Evolutionary conservation across 495 filamentous ascomycete species (phyloP), one percentile per base, ranked within the genome.

Genomic region (Tuber umbilicatum): DNA sequence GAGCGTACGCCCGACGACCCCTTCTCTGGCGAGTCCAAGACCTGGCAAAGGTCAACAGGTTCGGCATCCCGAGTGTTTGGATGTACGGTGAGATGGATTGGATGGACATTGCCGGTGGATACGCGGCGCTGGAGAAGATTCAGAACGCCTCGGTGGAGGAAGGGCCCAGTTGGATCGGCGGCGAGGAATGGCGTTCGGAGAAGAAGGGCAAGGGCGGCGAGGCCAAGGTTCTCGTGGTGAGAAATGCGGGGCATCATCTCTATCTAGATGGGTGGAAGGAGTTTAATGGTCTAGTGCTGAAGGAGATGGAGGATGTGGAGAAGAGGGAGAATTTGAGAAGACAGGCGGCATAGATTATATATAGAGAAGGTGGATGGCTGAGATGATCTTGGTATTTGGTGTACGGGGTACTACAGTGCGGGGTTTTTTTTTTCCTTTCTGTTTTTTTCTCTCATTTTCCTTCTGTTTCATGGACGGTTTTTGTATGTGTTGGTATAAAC

Each of bases 41-140:
- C n/a, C 70, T 81, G 38, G 73, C 68, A 1, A 73, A 75, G 35
- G 90, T 97, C 19, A 94, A 94, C 1, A 93, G 97, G 80, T 91
- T 87, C 4, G 94, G 94, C 5, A 85, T 93, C 71, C 95, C 95
- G 0, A 86, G 97, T 42, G 88, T 97, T 17, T 88, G 98, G 80
- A 92, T 97, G 42, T 99, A 99, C 80, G 95, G 95, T 73, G 93
- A 97, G 80, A 89, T 94, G 80, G 95, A 99, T 85, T 99, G 95
- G 95, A 98, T 99, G 95, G 96, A 98, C 79, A 89, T 94, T 19
- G 88, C 88, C 0, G 96, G 94, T 23, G 95, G 95, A 1, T 90
- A 88, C 75, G 93, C 92, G 0, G 90, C 94, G 0, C 88, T 91
- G 80, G 87, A 93, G 84, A 95, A 92, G 85, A 86, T 97, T 12